These are phyloP conservation scores for Warburgia ugandensis DNA, from an alignment of 164 flowering plant species.

Conservation along the genomic window DNA sequence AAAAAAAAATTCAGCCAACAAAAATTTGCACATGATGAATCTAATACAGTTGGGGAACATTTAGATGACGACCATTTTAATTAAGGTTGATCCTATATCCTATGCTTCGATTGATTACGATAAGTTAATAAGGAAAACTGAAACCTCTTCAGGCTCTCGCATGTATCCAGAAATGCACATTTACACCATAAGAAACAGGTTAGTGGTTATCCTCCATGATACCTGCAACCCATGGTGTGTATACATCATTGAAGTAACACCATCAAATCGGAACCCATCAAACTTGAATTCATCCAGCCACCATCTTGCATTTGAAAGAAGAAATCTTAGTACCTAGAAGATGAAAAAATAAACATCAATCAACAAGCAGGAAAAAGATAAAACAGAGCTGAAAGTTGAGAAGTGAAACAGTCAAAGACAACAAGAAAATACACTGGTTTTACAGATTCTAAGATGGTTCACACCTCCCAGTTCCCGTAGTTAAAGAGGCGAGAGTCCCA, in stretches of 20 bases:
- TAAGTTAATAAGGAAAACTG: no score
- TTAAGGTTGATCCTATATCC: no score
- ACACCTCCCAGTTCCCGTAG: slow-evolving; percentile 97
- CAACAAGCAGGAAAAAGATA: not conserved
- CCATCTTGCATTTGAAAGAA: slow-evolving; percentile 99
- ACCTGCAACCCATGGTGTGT: slow-evolving; percentile 98
- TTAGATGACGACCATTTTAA: no score
- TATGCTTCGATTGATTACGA: no score
- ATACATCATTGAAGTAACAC: slow-evolving; percentile 99
- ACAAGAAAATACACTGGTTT: not conserved
- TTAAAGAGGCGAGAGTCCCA: slow-evolving; percentile 99
- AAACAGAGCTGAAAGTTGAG: not conserved
- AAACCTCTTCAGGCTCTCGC: no score
- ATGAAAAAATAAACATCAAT: slow-evolving; percentile 7
- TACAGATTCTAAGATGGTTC: slow-evolving; percentile 6
- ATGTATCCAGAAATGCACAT: no score
- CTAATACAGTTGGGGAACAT: no score
- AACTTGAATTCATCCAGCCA: slow-evolving; percentile 96
- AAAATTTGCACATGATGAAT: no score
- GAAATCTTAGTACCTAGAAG: slow-evolving; percentile 74
- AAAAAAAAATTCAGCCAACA: no score
- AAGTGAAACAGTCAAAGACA: not conserved
- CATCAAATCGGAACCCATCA: slow-evolving; percentile 99
- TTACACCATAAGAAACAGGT: no score
- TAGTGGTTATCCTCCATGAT: no score